Evolutionary conservation across 495 filamentous ascomycete species (phyloP), one percentile per base, ranked within the genome.

Genomic region (Cudoniella acicularis): DNA sequence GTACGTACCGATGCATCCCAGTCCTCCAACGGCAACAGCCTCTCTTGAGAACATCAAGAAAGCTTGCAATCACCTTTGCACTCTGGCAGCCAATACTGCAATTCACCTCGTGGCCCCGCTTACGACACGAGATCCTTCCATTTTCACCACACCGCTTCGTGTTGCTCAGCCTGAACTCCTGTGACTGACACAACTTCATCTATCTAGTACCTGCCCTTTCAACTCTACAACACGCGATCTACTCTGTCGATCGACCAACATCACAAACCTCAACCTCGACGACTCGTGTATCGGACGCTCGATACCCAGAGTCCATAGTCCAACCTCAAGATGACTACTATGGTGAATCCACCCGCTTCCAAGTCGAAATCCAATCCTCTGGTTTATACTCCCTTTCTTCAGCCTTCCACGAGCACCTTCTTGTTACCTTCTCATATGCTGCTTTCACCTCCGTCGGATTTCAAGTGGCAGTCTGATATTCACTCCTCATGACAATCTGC

Each of bases 261-360:
- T 53, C 58, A 60, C 57, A 65, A 49, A 56, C 49, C 25, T 48
- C 42, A 17, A 42, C 48, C 21, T 47, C 54, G 2, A 54, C 60
- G 66, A 64, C 66, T 68, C 66, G 46, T 49, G 66, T 68, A 65
- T 67, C 62, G 65, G 56, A 51, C 49, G 25, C 23, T 54, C 61
- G 65, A 67, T 67, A 67, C 61, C 52, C 45, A 70, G 58, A 66
- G 64, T 59, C 59, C 68, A 67, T 68, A 66, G 67, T 68, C 61
- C 59, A 61, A 67, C 59, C 41, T 69, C 60, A 75, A 70, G 30
- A 79, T 79, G 77, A 77, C 77, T 66, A 79, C 77, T 70, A 79
- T 79, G 77, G 77, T 79, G 73, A 66, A 72, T 75, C 61, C 58
- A 67, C 56, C 61, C 64, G 57, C 65, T 65, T 59, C 57, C 55